Evolutionary conservation across 169 alveolate genomes (phyloP).

Genomic region (Toxoplasma gondii): DNA sequence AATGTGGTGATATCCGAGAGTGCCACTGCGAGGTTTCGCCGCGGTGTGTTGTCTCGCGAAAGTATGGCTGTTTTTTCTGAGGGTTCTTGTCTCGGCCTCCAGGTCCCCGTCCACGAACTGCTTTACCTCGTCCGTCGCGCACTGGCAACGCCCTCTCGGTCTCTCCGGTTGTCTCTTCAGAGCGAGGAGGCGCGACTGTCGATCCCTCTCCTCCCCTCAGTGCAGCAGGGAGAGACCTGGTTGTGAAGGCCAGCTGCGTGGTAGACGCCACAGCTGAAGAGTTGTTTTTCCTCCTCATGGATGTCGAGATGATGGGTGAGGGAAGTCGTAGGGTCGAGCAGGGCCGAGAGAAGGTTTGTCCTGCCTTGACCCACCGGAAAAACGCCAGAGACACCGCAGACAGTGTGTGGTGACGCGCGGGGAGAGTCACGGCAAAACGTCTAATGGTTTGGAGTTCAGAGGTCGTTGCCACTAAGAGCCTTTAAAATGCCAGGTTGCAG

Average conservation of each 20-base stretch:
- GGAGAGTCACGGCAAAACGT: no score
- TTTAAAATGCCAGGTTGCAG: no score
- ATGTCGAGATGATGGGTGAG: conserved; percentile 4
- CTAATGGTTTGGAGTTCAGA: no score
- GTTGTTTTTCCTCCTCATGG: conserved; percentile 12
- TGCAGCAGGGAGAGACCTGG: conserved; percentile 1
- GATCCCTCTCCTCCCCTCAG: not conserved
- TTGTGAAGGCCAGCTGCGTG: conserved; percentile 9
- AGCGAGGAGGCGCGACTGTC: not conserved
- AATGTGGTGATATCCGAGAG: no score
- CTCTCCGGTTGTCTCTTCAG: not conserved
- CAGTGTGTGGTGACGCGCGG: no score
- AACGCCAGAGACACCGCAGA: no score
- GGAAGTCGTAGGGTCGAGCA: not conserved
- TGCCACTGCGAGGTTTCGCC: no score
- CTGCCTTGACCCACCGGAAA: no score
- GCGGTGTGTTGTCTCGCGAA: no score
- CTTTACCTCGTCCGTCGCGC: not conserved
- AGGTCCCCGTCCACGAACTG: not conserved
- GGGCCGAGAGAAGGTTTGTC: no score
- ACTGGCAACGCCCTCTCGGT: not conserved
- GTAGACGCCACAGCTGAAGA: conserved; percentile 29
- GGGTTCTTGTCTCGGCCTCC: no score
- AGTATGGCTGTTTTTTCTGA: not conserved
- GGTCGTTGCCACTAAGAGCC: no score